Evolutionary conservation across 2,329 filamentous ascomycete species (phyloP), one percentile per base, ranked within the genome.

Genomic region (Alternaria sp.): DNA sequence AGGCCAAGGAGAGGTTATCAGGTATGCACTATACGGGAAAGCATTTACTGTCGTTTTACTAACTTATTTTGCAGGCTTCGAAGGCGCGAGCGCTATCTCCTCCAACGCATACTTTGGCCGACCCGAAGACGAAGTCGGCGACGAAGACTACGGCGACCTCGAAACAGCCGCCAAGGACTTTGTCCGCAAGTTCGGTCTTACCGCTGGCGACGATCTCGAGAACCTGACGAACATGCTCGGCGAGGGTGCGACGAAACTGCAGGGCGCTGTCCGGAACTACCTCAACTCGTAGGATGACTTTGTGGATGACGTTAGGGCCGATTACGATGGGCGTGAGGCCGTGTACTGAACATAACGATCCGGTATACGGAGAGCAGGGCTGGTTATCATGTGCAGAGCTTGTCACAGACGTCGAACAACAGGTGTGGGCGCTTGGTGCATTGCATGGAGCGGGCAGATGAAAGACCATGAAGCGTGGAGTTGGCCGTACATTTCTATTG

Each of bases 41-140:
- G 5, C 28, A 30, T 30, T 11, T 6, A 1, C 28, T 9, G 30
- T 5, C 11, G 6, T 12, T 4, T 45, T 40, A 23, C 63, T 69
- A 56, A 72, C 30, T 58, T 5, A 3, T 9, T 11, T 12, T 19
- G 17, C 54, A 77, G 92, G 93, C 50, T 99, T 99, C 77, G 95
- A 98, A 81, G 93, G 96, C 47, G 94, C 96, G 11, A 90, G 90
- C 1, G 84, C 93, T 69, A 99, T 99, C 80, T 97, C 94, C 7
- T 97, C 93, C 62, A 99, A 98, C 80, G 93, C 93, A 59, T 99
- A 98, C 86, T 99, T 99, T 80, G 96, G 96, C 64, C 91, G 95
- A 55, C 91, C 93, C 3, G 96, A 99, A 77, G 91, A 94, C 23
- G 92, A 96, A 71, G 83, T 87, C 30, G 78, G 81, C 2, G 85